Base-by-base conservation (phyloP, 352 stramenopile species). In the Phytophthora vignae region DNA sequence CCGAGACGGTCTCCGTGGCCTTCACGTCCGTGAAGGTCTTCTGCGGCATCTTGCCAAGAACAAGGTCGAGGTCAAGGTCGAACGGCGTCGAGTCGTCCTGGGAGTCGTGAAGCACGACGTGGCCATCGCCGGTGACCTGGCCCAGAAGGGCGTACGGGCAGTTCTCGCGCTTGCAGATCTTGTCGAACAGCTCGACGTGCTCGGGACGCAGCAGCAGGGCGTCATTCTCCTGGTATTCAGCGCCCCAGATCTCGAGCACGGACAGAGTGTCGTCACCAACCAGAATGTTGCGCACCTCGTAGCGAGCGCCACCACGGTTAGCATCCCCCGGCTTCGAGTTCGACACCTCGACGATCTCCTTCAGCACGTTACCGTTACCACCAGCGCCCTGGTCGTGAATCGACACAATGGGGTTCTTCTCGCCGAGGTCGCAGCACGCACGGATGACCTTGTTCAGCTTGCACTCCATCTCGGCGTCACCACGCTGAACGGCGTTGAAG, bases 171-270 rank as follows among this genome's bases (percentile, higher is more conserved):
- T 93, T 87, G 40, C 96, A 98, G 67, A 99, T 99, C 69, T 90
- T 87, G 72, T 97, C 77, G 70, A 99, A 98, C 8, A 99, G 66
- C 7, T 96, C 89, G 6, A 91, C 81, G 65, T 98, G 90, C 53
- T 96, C 84, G 7, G 95, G 87, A 54, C 88, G 85, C 53, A 99
- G 92, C 27, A 99, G 81, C 21, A 99, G 80, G 22, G 96, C 97
- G 73, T 99, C 98, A 76, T 99, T 99, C 80, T 99, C 98, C 85
- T 99, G 98, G 84, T 99, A 99, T 89, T 99, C 98, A 15, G 98
- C 97, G 40, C 98, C 98, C 98, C 98, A 99, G 64, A 99, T 99
- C 86, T 99, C 98, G 7, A 99, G 84, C 29, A 99, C 97, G 11
- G 95, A 99, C 21, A 99, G 83, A n/a, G 98, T 99, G 19, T 98